phyloP scores from a whole-genome alignment of 176 grass and related monocot species.

The Carex pumila region DNA sequence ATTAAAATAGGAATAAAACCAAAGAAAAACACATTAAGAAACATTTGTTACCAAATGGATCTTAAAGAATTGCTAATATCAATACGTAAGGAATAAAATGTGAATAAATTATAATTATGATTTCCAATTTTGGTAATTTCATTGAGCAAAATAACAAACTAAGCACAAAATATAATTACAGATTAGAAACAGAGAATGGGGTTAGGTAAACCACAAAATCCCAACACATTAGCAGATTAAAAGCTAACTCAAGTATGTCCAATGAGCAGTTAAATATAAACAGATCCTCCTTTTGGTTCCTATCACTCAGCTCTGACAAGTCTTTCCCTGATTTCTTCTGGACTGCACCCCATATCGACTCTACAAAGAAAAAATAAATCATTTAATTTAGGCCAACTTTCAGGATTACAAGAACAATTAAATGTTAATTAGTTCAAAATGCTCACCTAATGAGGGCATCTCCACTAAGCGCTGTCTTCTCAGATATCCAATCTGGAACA shows the following conservation, averaged over 20 bases:
- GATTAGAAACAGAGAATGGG: not conserved
- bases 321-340: conserved; percentile 54
- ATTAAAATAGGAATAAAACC: not conserved
- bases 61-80: not conserved
- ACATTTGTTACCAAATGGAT: not conserved
- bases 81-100: not conserved
- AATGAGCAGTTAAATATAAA: not conserved
- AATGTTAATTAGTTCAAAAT: not conserved
- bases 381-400: not conserved
- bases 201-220: not conserved
- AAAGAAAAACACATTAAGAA: not conserved
- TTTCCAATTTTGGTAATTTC: not conserved
- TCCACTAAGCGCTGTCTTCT: conserved; percentile 39
- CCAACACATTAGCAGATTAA: not conserved
- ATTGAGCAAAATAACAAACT: not conserved
- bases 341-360: conserved; percentile 28
- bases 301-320: conserved; percentile 18
- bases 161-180: not conserved
- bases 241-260: not conserved
- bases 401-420: not conserved
- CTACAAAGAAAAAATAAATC: conserved; percentile 25
- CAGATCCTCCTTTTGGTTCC: not conserved
- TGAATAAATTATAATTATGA: not conserved
- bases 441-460: conserved; percentile 51
- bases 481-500: conserved; percentile 79